Evolutionary conservation across 495 filamentous ascomycete species (phyloP), one percentile per base, ranked within the genome.

Genomic region (Saxophila tyrrhenica): DNA sequence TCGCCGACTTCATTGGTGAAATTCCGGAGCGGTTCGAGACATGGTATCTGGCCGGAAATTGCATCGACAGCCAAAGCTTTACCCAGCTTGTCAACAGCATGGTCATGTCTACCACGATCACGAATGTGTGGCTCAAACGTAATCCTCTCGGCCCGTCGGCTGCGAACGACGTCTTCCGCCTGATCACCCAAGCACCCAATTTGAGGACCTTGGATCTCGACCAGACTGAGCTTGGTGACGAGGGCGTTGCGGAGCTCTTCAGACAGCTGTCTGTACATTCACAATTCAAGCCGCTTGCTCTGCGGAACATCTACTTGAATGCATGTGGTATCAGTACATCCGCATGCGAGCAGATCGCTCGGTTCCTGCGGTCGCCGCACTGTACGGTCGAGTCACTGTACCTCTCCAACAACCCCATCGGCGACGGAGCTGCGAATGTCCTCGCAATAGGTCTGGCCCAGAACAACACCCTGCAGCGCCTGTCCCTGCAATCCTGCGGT

Each of bases 71-170:
- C 0, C 13, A 35, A 0, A 56, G 51, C 25, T 67, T 75, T 51
- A 47, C 60, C 13, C 48, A 51, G 1, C 52, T 71, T 15, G 67
- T 69, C 21, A 55, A 68, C 24, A 63, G 62, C 17, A 65, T 66
- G 62, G 57, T 67, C 13, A 52, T 41, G 1, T 68, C 65, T 7
- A 39, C 56, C 3, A 50, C 61, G 2, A 64, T 72, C 38, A 70
- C 66, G 16, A 71, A 68, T 49, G 62, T 75, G 25, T 75, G 71
- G 72, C 62, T 75, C 39, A 74, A 73, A 52, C 64, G 70, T n/a
- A 75, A 74, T 63, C 72, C 72, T 1, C 64, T 74, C 5, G 56
- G 51, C 8, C 60, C 65, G 2, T 38, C 52, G 1, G 57, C 64
- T 35, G 63, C 58, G 10, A 35, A 49, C 20, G 55, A 64, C 35